phyloP scores from a whole-genome alignment of 768 basidiomycete genomes.

The Russula lepida region DNA sequence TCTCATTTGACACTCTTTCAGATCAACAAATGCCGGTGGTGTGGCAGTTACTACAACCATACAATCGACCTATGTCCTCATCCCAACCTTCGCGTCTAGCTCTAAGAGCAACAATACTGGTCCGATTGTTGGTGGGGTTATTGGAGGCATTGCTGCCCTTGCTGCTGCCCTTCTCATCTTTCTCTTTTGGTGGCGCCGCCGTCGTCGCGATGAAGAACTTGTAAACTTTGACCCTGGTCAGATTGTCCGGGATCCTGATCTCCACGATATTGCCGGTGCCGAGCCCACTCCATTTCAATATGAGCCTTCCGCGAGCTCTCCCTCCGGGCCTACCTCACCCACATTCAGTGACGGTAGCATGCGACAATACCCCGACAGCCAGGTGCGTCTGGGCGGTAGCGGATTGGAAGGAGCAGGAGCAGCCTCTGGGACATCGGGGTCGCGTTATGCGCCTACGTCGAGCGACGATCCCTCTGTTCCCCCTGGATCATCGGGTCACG shows the following conservation, averaged over 20 bases:
- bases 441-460: constrained; percentile 8
- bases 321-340: too few species aligned
- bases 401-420: constrained; percentile 18
- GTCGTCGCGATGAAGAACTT: constrained; percentile 32
- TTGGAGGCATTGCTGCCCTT: too few species aligned
- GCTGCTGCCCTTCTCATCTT: constrained; percentile 23
- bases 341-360: too few species aligned
- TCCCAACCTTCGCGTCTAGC: constrained; percentile 12
- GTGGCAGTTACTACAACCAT: too few species aligned
- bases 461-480: too few species aligned
- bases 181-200: constrained; percentile 27
- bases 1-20: too few species aligned
- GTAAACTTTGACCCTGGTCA: constrained; percentile 44
- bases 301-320: constrained; percentile 22
- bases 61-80: too few species aligned
- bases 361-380: constrained; percentile 17
- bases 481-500: too few species aligned
- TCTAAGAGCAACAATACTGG: constrained; percentile 12
- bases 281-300: constrained; percentile 20
- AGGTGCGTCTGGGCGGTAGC: constrained; percentile 23
- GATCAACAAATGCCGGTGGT: too few species aligned
- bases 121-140: too few species aligned
- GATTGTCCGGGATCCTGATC: constrained; percentile 26
- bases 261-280: constrained; percentile 17
- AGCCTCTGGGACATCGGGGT: too few species aligned